Conservation (phyloP, 257 asterid genomes). For the Salvia miltiorrhiza region DNA sequence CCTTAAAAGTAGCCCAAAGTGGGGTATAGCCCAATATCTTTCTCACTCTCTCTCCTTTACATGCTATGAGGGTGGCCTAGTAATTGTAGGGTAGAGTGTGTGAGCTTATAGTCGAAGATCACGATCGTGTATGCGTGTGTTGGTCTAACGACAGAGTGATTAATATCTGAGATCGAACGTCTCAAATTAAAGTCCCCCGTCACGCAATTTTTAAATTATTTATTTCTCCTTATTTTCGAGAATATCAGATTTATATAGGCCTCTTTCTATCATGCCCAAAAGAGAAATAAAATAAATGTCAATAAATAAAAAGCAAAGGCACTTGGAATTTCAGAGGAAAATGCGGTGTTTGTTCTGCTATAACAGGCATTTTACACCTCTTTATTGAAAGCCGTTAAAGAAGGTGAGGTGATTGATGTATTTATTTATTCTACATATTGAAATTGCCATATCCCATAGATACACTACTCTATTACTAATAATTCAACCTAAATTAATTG, state of each 20-base stretch:
- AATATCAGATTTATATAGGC: no score
- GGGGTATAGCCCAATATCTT: slow-evolving; percentile 15
- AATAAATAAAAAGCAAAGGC: neutral
- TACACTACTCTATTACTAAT: neutral
- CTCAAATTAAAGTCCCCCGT: no score
- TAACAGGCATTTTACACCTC: slow-evolving; percentile 24
- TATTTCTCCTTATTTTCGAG: no score
- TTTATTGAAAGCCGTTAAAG: slow-evolving; percentile 47
- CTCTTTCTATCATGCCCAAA: no score
- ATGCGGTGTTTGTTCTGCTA: slow-evolving; percentile 28
- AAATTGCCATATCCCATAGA: neutral
- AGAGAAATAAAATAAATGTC: no score
- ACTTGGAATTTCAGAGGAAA: slow-evolving; percentile 17
- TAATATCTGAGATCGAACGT: no score
- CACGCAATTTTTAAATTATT: no score
- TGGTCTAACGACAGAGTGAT: no score
- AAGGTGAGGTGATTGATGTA: slow-evolving; percentile 15
- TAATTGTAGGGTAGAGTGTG: no score
- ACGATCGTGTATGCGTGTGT: no score
- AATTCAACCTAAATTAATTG: no score
- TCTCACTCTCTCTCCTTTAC: neutral
- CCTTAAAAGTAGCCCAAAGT: slow-evolving; percentile 25
- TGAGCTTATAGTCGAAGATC: no score
- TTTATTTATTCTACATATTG: neutral
- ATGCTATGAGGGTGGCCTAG: neutral